These are phyloP conservation scores for Phyllosticta citrichinensis DNA, from an alignment of 2,329 filamentous ascomycete species.

Conservation along the genomic window DNA sequence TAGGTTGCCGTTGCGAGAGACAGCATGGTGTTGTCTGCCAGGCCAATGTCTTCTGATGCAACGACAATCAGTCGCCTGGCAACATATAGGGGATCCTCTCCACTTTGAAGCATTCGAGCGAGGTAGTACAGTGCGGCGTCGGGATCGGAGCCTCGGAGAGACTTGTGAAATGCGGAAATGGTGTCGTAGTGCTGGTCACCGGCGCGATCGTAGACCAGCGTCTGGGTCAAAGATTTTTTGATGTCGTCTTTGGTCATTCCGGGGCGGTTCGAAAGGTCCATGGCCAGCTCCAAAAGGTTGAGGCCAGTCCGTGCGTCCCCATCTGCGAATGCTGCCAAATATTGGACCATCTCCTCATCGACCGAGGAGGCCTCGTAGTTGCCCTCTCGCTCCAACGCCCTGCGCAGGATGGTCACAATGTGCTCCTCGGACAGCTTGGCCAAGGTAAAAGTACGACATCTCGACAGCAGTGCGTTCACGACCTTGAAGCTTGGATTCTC, in stretches of 20 bases:
- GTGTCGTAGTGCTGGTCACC: conserved; percentile 97
- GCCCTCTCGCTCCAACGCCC: conserved; percentile 60
- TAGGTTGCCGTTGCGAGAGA: conserved; percentile 78
- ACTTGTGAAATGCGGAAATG: conserved; percentile 95
- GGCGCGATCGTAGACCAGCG: conserved; percentile 85
- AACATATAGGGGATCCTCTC: conserved; percentile 87
- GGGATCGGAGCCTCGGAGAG: conserved; percentile 74
- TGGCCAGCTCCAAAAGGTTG: conserved; percentile 81
- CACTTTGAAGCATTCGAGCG: conserved; percentile 87
- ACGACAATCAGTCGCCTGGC: conserved; percentile 90
- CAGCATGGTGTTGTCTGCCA: conserved; percentile 78
- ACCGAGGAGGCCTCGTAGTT: conserved; percentile 45
- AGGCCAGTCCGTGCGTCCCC: conserved; percentile 89
- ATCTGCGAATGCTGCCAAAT: conserved; percentile 78
- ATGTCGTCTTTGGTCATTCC: conserved; percentile 64
- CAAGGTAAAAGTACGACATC: conserved; percentile 85
- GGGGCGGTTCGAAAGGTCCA: conserved; percentile 59
- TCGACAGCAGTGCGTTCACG: conserved; percentile 73
- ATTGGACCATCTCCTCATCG: conserved; percentile 65
- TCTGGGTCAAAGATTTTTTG: conserved; percentile 78
- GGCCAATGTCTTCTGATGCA: conserved; percentile 83
- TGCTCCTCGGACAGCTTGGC: conserved; percentile 63
- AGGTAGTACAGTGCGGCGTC: conserved; percentile 92
- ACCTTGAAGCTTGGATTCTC: conserved; percentile 96
- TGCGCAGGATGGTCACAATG: conserved; percentile 60